These are phyloP conservation scores for Oldenlandia corymbosa DNA, from an alignment of 257 asterid species.

Conservation along the genomic window DNA sequence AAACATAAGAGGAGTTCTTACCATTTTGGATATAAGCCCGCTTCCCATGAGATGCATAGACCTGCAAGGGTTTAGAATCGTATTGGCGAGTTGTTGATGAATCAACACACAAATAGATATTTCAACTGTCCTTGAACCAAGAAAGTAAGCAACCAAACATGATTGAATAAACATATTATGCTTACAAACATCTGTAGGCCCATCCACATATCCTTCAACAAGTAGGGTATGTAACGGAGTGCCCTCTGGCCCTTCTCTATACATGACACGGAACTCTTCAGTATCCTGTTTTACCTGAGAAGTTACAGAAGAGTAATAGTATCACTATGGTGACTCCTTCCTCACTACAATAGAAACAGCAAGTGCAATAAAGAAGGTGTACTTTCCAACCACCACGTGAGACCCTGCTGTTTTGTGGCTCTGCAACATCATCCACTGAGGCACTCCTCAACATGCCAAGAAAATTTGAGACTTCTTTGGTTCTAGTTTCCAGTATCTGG, in stretches of 20 bases:
- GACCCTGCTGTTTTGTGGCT: conserved; percentile 36
- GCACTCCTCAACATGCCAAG: conserved; percentile 80
- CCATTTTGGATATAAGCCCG: conserved; percentile 70
- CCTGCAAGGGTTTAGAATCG: conserved; percentile 38
- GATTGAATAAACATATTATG: conserved; percentile 15
- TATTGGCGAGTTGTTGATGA: conserved; percentile 10
- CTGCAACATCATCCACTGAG: conserved; percentile 32
- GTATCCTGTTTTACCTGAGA: conserved; percentile 78
- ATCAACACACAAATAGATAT: not conserved
- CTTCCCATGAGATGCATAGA: conserved; percentile 73
- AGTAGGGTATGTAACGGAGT: conserved; percentile 81
- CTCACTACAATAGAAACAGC: not conserved
- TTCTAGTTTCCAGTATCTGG: conserved; percentile 49
- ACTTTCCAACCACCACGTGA: conserved; percentile 66
- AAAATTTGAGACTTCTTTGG: conserved; percentile 55
- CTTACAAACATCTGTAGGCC: conserved; percentile 93
- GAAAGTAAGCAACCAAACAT: not conserved
- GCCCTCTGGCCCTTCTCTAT: conserved; percentile 85
- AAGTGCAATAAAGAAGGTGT: conserved; percentile 17
- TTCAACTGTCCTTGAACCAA: not conserved
- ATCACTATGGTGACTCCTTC: not conserved
- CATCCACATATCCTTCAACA: conserved; percentile 88
- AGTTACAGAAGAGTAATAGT: conserved; percentile 12
- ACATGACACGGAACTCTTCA: conserved; percentile 85
- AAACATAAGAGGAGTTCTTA: conserved; percentile 20